These are phyloP conservation scores for Xylaria sp. DNA, from an alignment of 495 filamentous ascomycete species.

Conservation along the genomic window DNA sequence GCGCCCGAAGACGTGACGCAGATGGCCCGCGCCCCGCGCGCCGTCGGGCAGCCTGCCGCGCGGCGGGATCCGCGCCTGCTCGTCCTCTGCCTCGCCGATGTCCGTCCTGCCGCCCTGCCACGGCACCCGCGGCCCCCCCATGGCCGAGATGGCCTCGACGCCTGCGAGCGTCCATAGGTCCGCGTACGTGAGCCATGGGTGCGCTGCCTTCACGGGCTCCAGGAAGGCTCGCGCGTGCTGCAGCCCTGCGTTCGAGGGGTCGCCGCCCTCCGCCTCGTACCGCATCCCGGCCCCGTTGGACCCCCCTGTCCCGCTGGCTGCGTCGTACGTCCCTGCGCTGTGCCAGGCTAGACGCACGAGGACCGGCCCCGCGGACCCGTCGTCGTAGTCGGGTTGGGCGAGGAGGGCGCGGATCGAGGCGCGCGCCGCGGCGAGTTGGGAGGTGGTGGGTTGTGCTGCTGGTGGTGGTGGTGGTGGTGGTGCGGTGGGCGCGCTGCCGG, in stretches of 20 bases:
- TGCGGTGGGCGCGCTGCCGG: background rate
- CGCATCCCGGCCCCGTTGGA: conserved; percentile 71
- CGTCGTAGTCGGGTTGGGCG: conserved; percentile 66
- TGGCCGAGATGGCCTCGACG: conserved; percentile 62
- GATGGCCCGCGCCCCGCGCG: conserved; percentile 64
- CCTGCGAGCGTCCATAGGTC: conserved; percentile 69
- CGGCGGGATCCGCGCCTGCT: conserved; percentile 63
- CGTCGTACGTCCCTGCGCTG: conserved; percentile 66
- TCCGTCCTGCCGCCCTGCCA: conserved; percentile 67
- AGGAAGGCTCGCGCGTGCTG: conserved; percentile 69
- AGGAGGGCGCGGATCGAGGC: conserved; percentile 35
- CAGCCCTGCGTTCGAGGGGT: conserved; percentile 68
- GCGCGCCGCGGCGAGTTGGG: conserved; percentile 20
- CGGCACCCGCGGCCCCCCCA: conserved; percentile 62
- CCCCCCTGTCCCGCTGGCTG: conserved; percentile 63
- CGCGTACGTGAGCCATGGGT: conserved; percentile 70
- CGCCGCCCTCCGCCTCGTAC: conserved; percentile 68
- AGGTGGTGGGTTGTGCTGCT: too few species aligned
- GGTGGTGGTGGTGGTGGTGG: conserved; percentile 16
- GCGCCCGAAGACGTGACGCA: conserved; percentile 65
- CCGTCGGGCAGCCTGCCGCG: conserved; percentile 65
- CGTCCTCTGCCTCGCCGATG: conserved; percentile 44
- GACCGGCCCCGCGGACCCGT: conserved; percentile 67
- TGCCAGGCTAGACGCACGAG: conserved; percentile 71
- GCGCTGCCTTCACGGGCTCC: conserved; percentile 62